Conservation (phyloP, 495 filamentous ascomycete species). For the Penicillium crystallinum region DNA sequence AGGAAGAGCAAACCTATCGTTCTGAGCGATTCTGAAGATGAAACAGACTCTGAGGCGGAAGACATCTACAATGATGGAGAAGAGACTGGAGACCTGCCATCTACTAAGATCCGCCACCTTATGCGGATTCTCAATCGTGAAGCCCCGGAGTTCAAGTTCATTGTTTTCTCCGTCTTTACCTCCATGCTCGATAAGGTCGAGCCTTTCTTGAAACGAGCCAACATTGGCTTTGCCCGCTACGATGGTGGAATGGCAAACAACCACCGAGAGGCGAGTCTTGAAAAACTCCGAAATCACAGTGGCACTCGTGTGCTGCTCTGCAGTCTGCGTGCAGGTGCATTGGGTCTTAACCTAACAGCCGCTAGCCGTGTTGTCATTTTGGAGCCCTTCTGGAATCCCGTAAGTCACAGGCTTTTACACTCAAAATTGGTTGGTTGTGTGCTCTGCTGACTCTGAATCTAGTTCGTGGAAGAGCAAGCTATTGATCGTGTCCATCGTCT, state of each 20-base stretch:
- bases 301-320: constrained; percentile 78
- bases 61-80: constrained; percentile 38
- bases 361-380: constrained; percentile 90
- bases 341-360: constrained; percentile 92
- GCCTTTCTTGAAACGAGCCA: constrained; percentile 72
- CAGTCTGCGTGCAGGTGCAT: constrained; percentile 83
- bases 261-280: constrained; percentile 77
- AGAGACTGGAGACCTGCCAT: constrained; percentile 56
- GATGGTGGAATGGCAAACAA: constrained; percentile 96
- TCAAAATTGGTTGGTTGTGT: neutral
- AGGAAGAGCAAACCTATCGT: constrained; percentile 17
- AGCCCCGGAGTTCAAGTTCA: constrained; percentile 77
- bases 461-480: constrained; percentile 97
- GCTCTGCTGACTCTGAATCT: constrained; percentile 18
- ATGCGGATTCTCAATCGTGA: constrained; percentile 78
- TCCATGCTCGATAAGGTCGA: constrained; percentile 97
- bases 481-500: constrained; percentile 97
- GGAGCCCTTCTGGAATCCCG: constrained; percentile 97
- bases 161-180: constrained; percentile 96
- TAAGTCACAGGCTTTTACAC: constrained; percentile 38
- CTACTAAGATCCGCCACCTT: constrained; percentile 85
- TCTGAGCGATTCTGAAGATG: constrained; percentile 19
- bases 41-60: constrained; percentile 30
- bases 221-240: constrained; percentile 78
- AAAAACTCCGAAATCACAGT: constrained; percentile 65